These are phyloP conservation scores for Sporisorium iseilematis-ciliati DNA, from an alignment of 1,284 basidiomycete genomes.

Conservation along the genomic window DNA sequence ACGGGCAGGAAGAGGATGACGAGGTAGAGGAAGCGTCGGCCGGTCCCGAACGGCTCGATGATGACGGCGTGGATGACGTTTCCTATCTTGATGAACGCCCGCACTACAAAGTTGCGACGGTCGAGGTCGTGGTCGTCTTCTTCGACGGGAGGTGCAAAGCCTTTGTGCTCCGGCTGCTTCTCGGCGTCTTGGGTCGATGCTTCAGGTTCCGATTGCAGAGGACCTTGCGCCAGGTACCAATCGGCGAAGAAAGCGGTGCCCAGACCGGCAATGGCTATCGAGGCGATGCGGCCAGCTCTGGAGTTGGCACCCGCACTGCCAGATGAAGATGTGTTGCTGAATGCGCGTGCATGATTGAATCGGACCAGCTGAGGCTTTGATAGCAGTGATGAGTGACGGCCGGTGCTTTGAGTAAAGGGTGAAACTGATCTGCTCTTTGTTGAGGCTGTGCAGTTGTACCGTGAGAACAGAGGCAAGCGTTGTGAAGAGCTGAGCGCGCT, in stretches of 20 bases:
- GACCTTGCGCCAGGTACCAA: conserved; percentile 17
- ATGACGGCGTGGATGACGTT: conserved; percentile 71
- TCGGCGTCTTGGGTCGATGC: not conserved
- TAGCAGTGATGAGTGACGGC: not conserved
- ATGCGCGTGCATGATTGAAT: conserved; percentile 2
- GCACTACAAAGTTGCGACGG: conserved; percentile 38
- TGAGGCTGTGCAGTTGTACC: not conserved
- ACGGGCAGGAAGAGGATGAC: conserved; percentile 88
- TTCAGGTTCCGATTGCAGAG: conserved; percentile 29
- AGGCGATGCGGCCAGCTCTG: conserved; percentile 16
- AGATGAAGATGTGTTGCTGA: not conserved
- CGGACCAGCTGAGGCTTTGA: not conserved
- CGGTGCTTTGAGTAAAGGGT: not conserved
- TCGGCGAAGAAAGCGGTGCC: conserved; percentile 20
- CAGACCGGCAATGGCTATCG: conserved; percentile 38
- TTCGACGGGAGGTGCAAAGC: conserved; percentile 42
- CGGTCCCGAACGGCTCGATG: conserved; percentile 87
- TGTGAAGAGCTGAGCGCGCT: not conserved
- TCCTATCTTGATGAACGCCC: conserved; percentile 32
- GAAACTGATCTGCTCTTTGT: not conserved
- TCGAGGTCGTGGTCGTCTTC: conserved; percentile 41
- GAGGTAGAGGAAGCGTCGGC: conserved; percentile 85
- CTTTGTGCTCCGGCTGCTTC: conserved; percentile 16
- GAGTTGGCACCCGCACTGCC: not conserved
- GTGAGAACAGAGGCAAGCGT: not conserved